Conservation (phyloP, 345 rosid genomes). For the Aegle marmelos region DNA sequence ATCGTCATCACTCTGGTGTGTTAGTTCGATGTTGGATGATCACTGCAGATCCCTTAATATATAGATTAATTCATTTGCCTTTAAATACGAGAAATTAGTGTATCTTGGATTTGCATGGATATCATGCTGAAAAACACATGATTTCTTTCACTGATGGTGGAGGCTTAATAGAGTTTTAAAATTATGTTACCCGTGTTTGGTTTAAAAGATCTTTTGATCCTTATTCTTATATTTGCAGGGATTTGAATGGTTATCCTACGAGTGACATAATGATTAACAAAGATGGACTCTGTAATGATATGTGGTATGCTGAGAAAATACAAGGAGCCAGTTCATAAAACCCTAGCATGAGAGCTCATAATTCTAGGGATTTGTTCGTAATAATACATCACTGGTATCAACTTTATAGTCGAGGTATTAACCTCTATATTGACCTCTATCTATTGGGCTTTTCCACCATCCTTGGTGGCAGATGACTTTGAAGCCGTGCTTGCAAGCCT, state of each 20-base stretch:
- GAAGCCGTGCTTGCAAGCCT: slow-evolving; percentile 44
- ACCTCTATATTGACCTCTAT: background rate
- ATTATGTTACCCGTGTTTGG: background rate
- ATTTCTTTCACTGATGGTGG: background rate
- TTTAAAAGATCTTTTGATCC: background rate
- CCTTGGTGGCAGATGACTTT: background rate
- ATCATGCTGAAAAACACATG: background rate
- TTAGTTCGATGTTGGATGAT: background rate
- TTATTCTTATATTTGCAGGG: no score
- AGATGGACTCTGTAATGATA: background rate
- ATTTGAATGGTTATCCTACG: background rate
- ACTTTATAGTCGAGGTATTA: background rate
- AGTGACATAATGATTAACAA: background rate
- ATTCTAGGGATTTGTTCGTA: background rate
- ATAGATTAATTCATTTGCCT: background rate
- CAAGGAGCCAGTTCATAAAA: no score
- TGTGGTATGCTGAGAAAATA: no score
- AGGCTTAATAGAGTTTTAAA: background rate
- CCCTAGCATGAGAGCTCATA: background rate
- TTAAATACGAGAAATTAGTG: background rate
- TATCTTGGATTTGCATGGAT: background rate
- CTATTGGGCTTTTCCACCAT: background rate
- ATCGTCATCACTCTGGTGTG: background rate
- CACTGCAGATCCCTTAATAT: background rate
- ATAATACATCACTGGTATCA: background rate